Percentiles rank a stretch among this genome's conserved stretches.
These are phyloP conservation scores for Penicillium tannophilum DNA, from an alignment of 495 filamentous ascomycete genomes.

Conservation along the genomic window DNA sequence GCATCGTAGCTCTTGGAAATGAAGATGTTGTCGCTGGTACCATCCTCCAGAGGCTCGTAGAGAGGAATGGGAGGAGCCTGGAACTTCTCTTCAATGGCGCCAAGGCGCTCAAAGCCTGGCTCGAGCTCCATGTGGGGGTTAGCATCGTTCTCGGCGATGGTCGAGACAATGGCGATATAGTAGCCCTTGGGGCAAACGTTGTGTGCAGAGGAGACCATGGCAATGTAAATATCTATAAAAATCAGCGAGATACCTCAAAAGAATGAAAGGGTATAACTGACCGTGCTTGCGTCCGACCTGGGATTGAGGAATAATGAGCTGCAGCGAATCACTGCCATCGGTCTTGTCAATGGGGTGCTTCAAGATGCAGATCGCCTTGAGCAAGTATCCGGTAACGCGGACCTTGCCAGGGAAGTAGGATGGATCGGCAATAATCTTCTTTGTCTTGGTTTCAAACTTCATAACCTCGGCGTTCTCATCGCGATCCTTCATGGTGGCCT, in stretches of 20 bases:
- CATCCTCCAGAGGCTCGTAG: slow-evolving; percentile 88
- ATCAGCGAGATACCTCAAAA: slow-evolving; percentile 26
- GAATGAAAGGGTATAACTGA: slow-evolving; percentile 40
- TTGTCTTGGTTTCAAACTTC: slow-evolving; percentile 94
- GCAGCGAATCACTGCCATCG: slow-evolving; percentile 84
- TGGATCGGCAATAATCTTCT: slow-evolving; percentile 94
- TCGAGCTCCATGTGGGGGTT: slow-evolving; percentile 97
- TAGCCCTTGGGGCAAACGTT: slow-evolving; percentile 99
- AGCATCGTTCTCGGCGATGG: slow-evolving; percentile 85
- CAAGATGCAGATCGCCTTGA: slow-evolving; percentile 96
- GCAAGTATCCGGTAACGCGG: slow-evolving; percentile 80
- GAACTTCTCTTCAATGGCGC: slow-evolving; percentile 95
- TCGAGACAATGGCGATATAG: slow-evolving; percentile 98
- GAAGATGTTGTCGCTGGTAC: slow-evolving; percentile 87
- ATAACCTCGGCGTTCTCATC: slow-evolving; percentile 76
- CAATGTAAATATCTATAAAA: slow-evolving; percentile 89
- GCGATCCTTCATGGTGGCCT: slow-evolving; percentile 89
- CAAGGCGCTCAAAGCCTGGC: slow-evolving; percentile 90
- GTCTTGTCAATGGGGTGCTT: slow-evolving; percentile 92
- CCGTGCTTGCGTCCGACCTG: slow-evolving; percentile 94
- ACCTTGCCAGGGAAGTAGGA: slow-evolving; percentile 94
- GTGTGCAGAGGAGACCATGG: slow-evolving; percentile 91
- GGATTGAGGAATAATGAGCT: slow-evolving; percentile 96
- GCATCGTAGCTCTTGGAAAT: slow-evolving; percentile 99
- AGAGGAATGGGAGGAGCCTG: slow-evolving; percentile 89